Conservation (phyloP, 371 early-diverging fungal species). For the Saksenaea vasiformis region DNA sequence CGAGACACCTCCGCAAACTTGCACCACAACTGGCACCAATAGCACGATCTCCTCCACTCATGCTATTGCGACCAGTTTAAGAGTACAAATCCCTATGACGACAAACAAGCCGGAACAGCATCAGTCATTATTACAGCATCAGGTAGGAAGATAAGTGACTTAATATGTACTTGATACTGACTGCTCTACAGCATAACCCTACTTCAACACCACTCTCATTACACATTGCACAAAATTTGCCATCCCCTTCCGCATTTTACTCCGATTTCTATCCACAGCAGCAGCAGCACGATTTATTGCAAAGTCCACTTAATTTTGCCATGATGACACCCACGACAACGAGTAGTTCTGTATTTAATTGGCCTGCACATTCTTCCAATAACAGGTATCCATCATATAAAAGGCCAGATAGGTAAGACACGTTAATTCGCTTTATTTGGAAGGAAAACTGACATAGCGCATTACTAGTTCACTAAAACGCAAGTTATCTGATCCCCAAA, state of each 20-base stretch:
- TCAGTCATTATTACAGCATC: background rate
- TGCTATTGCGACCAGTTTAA: background rate
- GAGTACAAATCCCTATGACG: background rate
- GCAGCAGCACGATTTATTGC: slow-evolving; percentile 57
- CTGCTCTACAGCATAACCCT: background rate
- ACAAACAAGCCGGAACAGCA: background rate
- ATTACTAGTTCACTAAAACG: background rate
- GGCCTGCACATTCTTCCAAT: slow-evolving; percentile 46
- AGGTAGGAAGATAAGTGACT: background rate
- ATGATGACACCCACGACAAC: slow-evolving; percentile 55
- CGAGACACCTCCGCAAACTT: background rate
- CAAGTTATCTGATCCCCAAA: background rate
- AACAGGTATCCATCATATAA: background rate
- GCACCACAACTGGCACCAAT: background rate
- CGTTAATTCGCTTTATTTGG: background rate
- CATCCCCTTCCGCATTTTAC: slow-evolving; percentile 78
- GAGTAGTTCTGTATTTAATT: slow-evolving; percentile 49
- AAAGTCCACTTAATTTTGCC: slow-evolving; percentile 65
- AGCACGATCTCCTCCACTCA: background rate
- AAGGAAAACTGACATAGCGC: background rate
- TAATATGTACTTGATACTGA: background rate
- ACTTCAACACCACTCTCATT: slow-evolving; percentile 51
- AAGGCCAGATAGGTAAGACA: background rate
- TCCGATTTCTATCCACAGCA: slow-evolving; percentile 72
- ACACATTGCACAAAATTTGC: slow-evolving; percentile 76